Base-by-base conservation (phyloP, 2,329 filamentous ascomycete species). In the Alternaria arbusti region DNA sequence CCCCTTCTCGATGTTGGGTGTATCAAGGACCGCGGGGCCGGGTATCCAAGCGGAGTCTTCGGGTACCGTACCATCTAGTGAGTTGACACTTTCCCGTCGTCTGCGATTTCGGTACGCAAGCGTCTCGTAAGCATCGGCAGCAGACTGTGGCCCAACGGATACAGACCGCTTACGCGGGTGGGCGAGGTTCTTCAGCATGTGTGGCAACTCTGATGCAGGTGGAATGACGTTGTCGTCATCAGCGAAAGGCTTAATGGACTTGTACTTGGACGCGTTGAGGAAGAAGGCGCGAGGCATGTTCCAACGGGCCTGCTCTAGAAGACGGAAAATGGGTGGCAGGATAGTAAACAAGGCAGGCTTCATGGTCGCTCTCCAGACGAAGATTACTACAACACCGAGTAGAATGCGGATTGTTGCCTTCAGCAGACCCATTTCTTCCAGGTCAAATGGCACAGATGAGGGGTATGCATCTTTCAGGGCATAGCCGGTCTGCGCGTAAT, bases 71-170 rank as follows among this genome's bases (percentile, higher is more conserved):
- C 70, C 77, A 60, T 76, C 78, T 20, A 67, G 64, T 8, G 81
- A 83, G n/a, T 83, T 85, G 23, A 85, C 81, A 71, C 88, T 90
- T 71, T 90, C 87, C 55, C 87, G 84, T 59, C 89, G 82, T 61
- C 85, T 84, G 68, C 90, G 87, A 70, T 97, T 93, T 20, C 95
- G 90, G 76, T 97, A 97, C 6, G 95, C 96, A 52, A 99, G 85
- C 20, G 94, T 93, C 82, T 99, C 96, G 81, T 97, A 97, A 23
- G 94, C 96, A 81, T 99, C 96, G 2, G 96, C 96, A 64, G 94
- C 94, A 49, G 94, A 97, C 81, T 98, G 96, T 2, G 96, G 96
- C 0, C 96, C 96, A 57, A 98, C 88, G 6, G 94, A 97, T 32
- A 98, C 89, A 30, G 94, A 91, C 55, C 96, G 88, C 65, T 90